Conservation (phyloP, 345 rosid genomes). For the Eutrema heterophyllum region DNA sequence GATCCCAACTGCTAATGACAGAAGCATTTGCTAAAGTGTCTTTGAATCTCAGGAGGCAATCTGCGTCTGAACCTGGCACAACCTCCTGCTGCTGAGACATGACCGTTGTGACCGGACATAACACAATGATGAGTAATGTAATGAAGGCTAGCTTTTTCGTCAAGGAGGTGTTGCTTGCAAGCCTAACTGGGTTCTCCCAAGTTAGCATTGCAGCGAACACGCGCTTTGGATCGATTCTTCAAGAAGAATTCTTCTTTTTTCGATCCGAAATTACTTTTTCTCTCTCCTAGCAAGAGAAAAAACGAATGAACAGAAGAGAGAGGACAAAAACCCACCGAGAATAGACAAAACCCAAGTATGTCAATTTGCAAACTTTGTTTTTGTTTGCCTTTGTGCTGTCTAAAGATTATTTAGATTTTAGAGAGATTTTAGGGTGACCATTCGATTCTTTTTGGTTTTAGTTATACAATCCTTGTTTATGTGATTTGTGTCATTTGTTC, state of each 20-base stretch:
- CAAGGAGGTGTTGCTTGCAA: conserved; percentile 35
- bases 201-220: conserved; percentile 37
- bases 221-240: neutral
- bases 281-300: neutral
- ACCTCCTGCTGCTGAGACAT: conserved; percentile 14
- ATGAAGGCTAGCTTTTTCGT: neutral
- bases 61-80: conserved; percentile 34
- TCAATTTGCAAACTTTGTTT: conserved; percentile 15
- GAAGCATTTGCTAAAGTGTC: conserved; percentile 23
- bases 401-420: conserved; percentile 5
- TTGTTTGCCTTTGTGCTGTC: conserved; percentile 15
- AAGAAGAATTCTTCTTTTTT: neutral
- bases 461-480: conserved; percentile 14
- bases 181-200: conserved; percentile 39
- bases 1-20: conserved; percentile 41
- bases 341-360: conserved; percentile 30
- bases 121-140: conserved; percentile 2
- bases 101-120: conserved; percentile 11
- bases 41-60: conserved; percentile 37
- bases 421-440: conserved; percentile 29
- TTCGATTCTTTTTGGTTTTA: conserved; percentile 9
- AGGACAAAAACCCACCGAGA: conserved; percentile 31
- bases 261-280: neutral
- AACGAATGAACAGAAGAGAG: conserved; percentile 12
- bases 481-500: conserved; percentile 24